Base-by-base conservation (phyloP, 441 rosid genomes). In the Aquilaria agallochum region DNA sequence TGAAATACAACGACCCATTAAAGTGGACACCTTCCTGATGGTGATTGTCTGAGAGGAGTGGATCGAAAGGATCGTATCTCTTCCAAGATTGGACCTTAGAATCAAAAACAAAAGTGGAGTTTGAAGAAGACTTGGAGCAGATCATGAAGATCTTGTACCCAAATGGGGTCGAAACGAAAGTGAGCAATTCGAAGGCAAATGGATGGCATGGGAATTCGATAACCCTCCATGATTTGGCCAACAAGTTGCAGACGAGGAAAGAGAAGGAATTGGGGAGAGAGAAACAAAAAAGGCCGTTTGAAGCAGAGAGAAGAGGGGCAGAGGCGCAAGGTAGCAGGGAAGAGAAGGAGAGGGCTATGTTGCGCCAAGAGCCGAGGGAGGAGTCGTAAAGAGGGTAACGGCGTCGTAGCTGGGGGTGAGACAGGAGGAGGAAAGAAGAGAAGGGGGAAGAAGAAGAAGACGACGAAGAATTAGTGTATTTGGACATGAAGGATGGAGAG, bases 341-440 rank as follows among this genome's bases (percentile, higher is more conserved):
- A 33, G 89, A 64, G 20, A 76, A 67, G 0, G 89, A 72, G 27
- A 82, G 75, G 12, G 80, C 65, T 31, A 79, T 71, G 15, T 73
- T 67, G 60, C 86, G 75, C 98, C 97, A 90, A 1, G 74, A 44
- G 59, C 81, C 81, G 50, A 50, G 72, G 33, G 40, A 57, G 13
- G 86, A 78, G 71, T 88, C 89, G 40, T 86, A 88, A 9, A 93
- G 73, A 53, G 87, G 82, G 69, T 78, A 83, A 2, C 72, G 70
- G n/a, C 72, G 67, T n/a, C 61, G 36, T 33, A 81, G 78, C 56
- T 86, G 92, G 64, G 97, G 95, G 55, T 88, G 95, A 53, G 93
- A 88, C 60, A 93, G 85, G 58, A 93, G 68, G 62, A 93, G 83
- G 58, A 90, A 87, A 0, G 93, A 81, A 70, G 96, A 78, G 65